Conservation (phyloP, 1,139 yeast genomes). For the Eremothecium coryli region DNA sequence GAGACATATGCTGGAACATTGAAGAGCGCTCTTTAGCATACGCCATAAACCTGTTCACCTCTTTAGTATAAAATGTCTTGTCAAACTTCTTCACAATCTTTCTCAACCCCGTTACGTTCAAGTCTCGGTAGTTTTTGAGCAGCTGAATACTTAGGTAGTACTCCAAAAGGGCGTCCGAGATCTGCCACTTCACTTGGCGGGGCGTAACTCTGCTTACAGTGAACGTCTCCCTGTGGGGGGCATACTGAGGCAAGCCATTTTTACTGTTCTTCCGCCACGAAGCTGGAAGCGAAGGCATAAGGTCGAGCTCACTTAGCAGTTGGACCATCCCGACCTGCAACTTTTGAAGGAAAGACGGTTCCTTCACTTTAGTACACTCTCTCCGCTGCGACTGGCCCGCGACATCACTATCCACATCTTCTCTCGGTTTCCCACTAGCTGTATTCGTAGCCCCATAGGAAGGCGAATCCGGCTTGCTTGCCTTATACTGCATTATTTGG, state of each 20-base stretch:
- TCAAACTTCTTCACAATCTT: conserved; percentile 87
- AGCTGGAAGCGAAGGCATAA: conserved; percentile 28
- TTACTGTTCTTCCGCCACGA: conserved; percentile 1
- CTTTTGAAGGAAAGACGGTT: not conserved
- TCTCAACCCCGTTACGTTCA: conserved; percentile 82
- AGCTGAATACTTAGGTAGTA: conserved; percentile 73
- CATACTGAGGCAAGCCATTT: conserved; percentile 3
- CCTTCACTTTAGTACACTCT: not conserved
- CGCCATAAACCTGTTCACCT: conserved; percentile 49
- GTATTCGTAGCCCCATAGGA: conserved; percentile 5
- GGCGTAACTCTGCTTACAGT: conserved; percentile 37
- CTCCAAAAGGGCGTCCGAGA: conserved; percentile 71
- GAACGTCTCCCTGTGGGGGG: conserved; percentile 22
- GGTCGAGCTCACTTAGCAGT: conserved; percentile 20
- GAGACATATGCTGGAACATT: conserved; percentile 25
- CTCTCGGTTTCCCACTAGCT: not conserved
- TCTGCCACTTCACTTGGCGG: conserved; percentile 59
- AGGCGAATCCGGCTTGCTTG: conserved; percentile 4
- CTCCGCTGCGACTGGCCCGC: not conserved
- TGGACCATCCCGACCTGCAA: conserved; percentile 6
- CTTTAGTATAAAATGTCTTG: conserved; percentile 39
- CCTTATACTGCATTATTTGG: conserved; percentile 18
- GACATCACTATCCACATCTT: too few species aligned
- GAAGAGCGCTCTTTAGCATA: conserved; percentile 22
- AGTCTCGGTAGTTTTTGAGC: conserved; percentile 60